These are phyloP conservation scores for Aspergillus ibericus DNA, from an alignment of 2,329 filamentous ascomycete species.

Conservation along the genomic window DNA sequence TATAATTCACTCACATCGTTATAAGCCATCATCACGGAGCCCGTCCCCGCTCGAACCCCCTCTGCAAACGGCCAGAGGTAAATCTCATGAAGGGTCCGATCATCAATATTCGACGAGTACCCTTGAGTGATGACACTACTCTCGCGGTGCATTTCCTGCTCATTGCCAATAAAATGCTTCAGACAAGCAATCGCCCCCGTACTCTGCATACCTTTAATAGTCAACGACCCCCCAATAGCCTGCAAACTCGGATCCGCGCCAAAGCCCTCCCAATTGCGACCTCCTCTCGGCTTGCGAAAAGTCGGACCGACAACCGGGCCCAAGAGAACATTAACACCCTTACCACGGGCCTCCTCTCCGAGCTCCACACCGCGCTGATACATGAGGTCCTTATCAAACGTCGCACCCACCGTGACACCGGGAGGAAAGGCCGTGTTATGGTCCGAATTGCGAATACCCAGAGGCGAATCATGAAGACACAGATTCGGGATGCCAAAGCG, in stretches of 20 bases:
- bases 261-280: conserved; percentile 75
- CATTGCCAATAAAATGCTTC: conserved; percentile 58
- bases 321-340: conserved; percentile 70
- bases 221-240: conserved; percentile 52
- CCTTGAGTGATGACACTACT: conserved; percentile 42
- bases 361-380: conserved; percentile 67
- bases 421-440: conserved; percentile 75
- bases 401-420: conserved; percentile 74
- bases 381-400: conserved; percentile 72
- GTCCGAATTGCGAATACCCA: conserved; percentile 71
- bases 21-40: conserved; percentile 47
- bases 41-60: conserved; percentile 48
- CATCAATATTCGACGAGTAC: conserved; percentile 53
- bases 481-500: conserved; percentile 72
- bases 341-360: conserved; percentile 70
- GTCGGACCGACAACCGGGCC: conserved; percentile 71
- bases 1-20: conserved; percentile 36
- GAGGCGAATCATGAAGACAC: conserved; percentile 69
- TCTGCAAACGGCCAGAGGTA: conserved; percentile 55
- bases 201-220: conserved; percentile 58
- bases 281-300: conserved; percentile 70
- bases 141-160: conserved; percentile 51
- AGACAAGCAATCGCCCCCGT: conserved; percentile 58
- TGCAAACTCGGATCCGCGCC: conserved; percentile 68
- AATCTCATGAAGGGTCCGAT: conserved; percentile 49